Evolutionary conservation across 345 rosid species (phyloP).

Genomic region (Bretschneidera sinensis): DNA sequence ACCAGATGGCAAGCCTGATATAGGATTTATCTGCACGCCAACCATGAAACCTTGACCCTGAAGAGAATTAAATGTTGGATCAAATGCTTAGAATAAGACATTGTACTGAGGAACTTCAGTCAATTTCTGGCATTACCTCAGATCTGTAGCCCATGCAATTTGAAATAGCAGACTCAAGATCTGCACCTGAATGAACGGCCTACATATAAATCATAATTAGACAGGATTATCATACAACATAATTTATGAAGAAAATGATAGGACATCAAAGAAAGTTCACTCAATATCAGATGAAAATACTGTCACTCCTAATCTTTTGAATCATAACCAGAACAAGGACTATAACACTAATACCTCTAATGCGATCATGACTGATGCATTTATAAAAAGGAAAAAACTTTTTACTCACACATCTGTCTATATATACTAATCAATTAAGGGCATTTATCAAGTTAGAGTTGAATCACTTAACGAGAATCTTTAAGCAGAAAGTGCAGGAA

Average conservation of each 20-base stretch:
- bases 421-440: not conserved
- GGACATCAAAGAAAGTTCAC: constrained; percentile 5
- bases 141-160: constrained; percentile 93
- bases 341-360: no score
- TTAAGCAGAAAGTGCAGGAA: constrained; percentile 7
- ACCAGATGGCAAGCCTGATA: constrained; percentile 87
- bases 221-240: constrained; percentile 5
- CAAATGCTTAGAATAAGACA: constrained; percentile 18
- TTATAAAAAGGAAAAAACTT: no score
- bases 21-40: constrained; percentile 89
- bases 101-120: constrained; percentile 15
- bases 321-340: constrained; percentile 1
- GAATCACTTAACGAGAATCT: not conserved
- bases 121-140: constrained; percentile 47
- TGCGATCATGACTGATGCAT: not conserved
- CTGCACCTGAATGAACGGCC: constrained; percentile 99
- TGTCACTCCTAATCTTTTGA: not conserved
- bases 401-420: not conserved
- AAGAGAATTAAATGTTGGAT: constrained; percentile 21
- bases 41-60: constrained; percentile 99
- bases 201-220: constrained; percentile 30
- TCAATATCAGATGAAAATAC: constrained; percentile 5
- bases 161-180: constrained; percentile 90
- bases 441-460: no score
- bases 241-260: not conserved